Evolutionary conservation across 2,329 filamentous ascomycete species (phyloP), one percentile per base, ranked within the genome.

Genomic region (Fusarium hainanense): DNA sequence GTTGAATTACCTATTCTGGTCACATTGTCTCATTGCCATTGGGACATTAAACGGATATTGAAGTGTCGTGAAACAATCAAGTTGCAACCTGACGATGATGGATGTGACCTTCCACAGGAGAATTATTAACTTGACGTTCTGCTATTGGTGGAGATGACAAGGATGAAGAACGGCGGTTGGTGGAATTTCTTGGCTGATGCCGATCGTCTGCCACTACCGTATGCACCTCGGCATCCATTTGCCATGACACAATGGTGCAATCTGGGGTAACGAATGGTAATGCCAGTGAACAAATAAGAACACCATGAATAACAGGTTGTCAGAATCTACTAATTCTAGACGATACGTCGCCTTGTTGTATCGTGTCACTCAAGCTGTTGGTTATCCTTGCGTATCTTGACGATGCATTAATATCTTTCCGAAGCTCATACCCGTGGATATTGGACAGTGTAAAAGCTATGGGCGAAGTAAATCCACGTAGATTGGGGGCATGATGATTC

Each of bases 121-220:
- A 18, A 14, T 12, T 4, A 23, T 18, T n/a, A 23, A 0, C 3
- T 12, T 27, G 13, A 1, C 1, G 3, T 2, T 7, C 0, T 11
- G 1, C 14, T 4, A 71, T 72, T 72, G 70, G 67, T 68, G 67
- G 63, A 55, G 44, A 49, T 54, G 6, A 4, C 0, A n/a, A 6
- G 2, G 4, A 18, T 18, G 21, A 21, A 21, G 21, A 21, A 21
- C 21, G 21, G 14, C 13, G 54, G 43, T 56, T 56, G 54, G 54
- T 52, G 49, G 49, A 52, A 52, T 52, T 41, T 37, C 23, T 27
- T 21, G 32, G 34, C 23, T 18, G 5, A 4, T 28, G 34, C 9
- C 18, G 34, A 51, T 51, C 49, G 37, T 52, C 49, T 21, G 9
- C 13, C 18, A 51, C 21, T 41, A 41, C 34, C n/a, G 18, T n/a